Evolutionary conservation across 176 grass and related monocot genomes (phyloP).

Genomic region (Triticum monococcum): DNA sequence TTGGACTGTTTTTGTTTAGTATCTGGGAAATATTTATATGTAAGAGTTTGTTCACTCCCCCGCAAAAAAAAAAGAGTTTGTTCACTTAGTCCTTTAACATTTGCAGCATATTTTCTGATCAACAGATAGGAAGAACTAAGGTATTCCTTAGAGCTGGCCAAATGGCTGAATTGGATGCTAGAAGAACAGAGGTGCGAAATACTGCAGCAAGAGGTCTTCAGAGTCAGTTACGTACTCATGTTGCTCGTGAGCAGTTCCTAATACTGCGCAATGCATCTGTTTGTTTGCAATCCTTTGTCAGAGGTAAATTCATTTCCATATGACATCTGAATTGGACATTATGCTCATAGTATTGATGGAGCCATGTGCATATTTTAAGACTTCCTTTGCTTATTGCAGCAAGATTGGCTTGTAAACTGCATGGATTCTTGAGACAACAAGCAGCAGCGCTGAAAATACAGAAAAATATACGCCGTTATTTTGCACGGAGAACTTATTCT

Average conservation of each 20-base stretch:
- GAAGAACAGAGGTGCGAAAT: conserved; percentile 86
- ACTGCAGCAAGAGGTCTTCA: conserved; percentile 76
- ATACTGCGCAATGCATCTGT: conserved; percentile 50
- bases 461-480: conserved; percentile 65
- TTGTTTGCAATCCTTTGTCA: conserved; percentile 65
- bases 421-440: conserved; percentile 66
- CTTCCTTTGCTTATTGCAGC: conserved; percentile 50
- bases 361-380: conserved; percentile 40
- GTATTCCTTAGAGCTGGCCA: conserved; percentile 97
- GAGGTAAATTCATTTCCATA: conserved; percentile 57
- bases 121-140: conserved; percentile 92
- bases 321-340: conserved; percentile 5
- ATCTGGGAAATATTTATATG: conserved; percentile 16
- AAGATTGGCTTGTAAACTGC: conserved; percentile 67
- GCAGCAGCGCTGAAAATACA: conserved; percentile 87
- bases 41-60: not conserved
- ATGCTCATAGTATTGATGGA: conserved; percentile 11
- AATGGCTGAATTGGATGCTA: conserved; percentile 98
- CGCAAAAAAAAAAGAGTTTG: not conserved
- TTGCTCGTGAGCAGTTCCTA: conserved; percentile 75
- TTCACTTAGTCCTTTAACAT: conserved; percentile 12
- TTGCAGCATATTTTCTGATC: conserved; percentile 23
- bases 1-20: conserved; percentile 33
- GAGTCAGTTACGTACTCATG: conserved; percentile 77
- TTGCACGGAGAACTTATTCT: conserved; percentile 70